Conservation (phyloP, 495 filamentous ascomycete species). For the Penicillium angulare region DNA sequence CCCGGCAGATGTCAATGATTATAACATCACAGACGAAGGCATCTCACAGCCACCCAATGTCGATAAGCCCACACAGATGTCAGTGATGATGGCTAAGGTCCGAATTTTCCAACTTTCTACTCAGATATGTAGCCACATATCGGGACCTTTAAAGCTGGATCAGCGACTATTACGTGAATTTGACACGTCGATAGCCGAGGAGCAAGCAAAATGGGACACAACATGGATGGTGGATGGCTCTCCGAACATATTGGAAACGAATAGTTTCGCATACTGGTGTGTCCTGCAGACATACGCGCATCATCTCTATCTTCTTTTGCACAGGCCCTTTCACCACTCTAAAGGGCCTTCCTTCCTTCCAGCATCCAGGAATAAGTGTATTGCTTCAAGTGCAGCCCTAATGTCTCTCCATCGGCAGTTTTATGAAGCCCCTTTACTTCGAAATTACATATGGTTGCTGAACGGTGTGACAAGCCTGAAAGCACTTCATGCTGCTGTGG, state of each 20-base stretch:
- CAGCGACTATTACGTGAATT: background rate
- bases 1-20: slow-evolving; percentile 20
- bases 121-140: slow-evolving; percentile 16
- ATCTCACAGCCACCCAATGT: slow-evolving; percentile 6
- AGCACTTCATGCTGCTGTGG: slow-evolving; percentile 20
- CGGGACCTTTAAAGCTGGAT: slow-evolving; percentile 3
- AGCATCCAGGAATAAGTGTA: slow-evolving; percentile 13
- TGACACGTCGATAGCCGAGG: slow-evolving; percentile 9
- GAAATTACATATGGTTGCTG: slow-evolving; percentile 14
- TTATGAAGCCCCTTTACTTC: slow-evolving; percentile 15
- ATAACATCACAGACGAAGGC: slow-evolving; percentile 10
- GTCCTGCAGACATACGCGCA: slow-evolving; percentile 22
- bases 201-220: slow-evolving; percentile 19
- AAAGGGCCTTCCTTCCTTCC: background rate
- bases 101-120: slow-evolving; percentile 16
- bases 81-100: slow-evolving; percentile 18
- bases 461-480: slow-evolving; percentile 16
- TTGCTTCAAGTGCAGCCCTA: slow-evolving; percentile 6
- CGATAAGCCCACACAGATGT: slow-evolving; percentile 24
- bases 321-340: slow-evolving; percentile 14
- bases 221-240: slow-evolving; percentile 12
- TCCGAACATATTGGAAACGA: slow-evolving; percentile 15
- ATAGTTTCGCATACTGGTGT: slow-evolving; percentile 20
- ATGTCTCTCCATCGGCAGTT: slow-evolving; percentile 14
- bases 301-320: slow-evolving; percentile 23